Percentiles rank a stretch among this genome's conserved stretches.
These are phyloP conservation scores for Aspergillus olivimuriae DNA, from an alignment of 495 filamentous ascomycete genomes.

Conservation along the genomic window DNA sequence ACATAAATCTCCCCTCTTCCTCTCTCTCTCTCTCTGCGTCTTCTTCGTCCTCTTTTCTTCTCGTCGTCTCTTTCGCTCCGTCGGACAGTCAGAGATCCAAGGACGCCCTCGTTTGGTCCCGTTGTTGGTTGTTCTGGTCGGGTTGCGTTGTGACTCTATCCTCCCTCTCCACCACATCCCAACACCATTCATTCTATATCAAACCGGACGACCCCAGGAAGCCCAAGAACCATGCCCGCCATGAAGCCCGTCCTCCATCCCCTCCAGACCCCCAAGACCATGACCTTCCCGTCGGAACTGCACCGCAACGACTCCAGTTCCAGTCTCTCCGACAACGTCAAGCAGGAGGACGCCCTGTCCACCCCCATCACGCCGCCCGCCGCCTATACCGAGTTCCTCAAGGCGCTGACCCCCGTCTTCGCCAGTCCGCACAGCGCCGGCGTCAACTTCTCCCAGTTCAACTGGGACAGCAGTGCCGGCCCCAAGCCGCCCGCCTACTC, in stretches of 20 bases:
- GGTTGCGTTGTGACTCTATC: slow-evolving; percentile 3
- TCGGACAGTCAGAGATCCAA: slow-evolving; percentile 6
- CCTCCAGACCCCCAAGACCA: slow-evolving; percentile 69
- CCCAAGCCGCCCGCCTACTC: slow-evolving; percentile 7
- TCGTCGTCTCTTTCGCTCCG: slow-evolving; percentile 3
- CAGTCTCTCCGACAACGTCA: slow-evolving; percentile 35
- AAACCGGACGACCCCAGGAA: background rate
- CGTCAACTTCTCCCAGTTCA: slow-evolving; percentile 25
- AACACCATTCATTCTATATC: background rate
- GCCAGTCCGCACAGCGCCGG: slow-evolving; percentile 33
- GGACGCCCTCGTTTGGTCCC: too few relatives aligned
- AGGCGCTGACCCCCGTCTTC: slow-evolving; percentile 64
- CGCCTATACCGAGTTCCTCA: slow-evolving; percentile 90
- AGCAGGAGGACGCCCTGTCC: slow-evolving; percentile 48
- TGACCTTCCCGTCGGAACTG: slow-evolving; percentile 74
- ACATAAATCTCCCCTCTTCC: slow-evolving; percentile 7
- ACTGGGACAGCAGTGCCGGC: slow-evolving; percentile 16
- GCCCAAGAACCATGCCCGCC: slow-evolving; percentile 34
- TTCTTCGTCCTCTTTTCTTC: slow-evolving; percentile 1
- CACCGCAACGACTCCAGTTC: slow-evolving; percentile 21
- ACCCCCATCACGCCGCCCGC: slow-evolving; percentile 91
- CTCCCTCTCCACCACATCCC: background rate
- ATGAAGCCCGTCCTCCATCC: slow-evolving; percentile 62
- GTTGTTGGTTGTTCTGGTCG: too few relatives aligned
- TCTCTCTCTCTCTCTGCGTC: background rate